A percentile compares a stretch with the other conserved stretches of the same genome.
Conservation (phyloP, 495 filamentous ascomycete species). For the Astrocystis sublimbata region DNA sequence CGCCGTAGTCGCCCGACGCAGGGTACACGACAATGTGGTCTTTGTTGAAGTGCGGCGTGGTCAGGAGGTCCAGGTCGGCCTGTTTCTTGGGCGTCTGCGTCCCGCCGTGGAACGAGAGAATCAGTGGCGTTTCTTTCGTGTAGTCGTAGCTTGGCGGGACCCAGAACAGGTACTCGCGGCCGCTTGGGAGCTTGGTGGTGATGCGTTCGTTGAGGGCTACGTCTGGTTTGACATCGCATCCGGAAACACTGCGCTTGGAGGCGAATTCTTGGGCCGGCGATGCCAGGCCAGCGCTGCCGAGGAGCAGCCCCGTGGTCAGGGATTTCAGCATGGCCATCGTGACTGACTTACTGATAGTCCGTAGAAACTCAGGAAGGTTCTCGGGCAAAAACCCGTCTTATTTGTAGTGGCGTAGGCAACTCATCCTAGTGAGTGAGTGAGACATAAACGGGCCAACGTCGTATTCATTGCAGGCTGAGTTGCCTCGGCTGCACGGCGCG, state of each 20-base stretch:
- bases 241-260: background rate
- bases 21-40: slow-evolving; percentile 51
- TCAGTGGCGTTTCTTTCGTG: slow-evolving; percentile 39
- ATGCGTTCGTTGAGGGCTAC: slow-evolving; percentile 2
- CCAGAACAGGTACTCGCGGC: slow-evolving; percentile 40
- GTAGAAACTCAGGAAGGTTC: background rate
- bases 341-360: background rate
- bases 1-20: background rate
- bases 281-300: background rate
- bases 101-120: slow-evolving; percentile 51
- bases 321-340: background rate
- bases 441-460: too few species aligned
- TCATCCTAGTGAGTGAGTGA: too few species aligned
- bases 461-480: too few species aligned
- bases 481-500: too few species aligned
- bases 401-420: background rate
- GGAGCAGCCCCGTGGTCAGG: background rate
- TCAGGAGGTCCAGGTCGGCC: slow-evolving; percentile 43
- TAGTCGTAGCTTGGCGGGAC: slow-evolving; percentile 42
- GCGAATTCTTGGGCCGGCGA: background rate
- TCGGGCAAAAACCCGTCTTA: too few species aligned
- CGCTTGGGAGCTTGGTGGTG: background rate
- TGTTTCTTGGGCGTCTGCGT: slow-evolving; percentile 36
- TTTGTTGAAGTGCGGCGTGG: slow-evolving; percentile 45
- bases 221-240: background rate